Base-by-base conservation (phyloP, 768 basidiomycete genomes). In the Gelatoporia subvermispora region DNA sequence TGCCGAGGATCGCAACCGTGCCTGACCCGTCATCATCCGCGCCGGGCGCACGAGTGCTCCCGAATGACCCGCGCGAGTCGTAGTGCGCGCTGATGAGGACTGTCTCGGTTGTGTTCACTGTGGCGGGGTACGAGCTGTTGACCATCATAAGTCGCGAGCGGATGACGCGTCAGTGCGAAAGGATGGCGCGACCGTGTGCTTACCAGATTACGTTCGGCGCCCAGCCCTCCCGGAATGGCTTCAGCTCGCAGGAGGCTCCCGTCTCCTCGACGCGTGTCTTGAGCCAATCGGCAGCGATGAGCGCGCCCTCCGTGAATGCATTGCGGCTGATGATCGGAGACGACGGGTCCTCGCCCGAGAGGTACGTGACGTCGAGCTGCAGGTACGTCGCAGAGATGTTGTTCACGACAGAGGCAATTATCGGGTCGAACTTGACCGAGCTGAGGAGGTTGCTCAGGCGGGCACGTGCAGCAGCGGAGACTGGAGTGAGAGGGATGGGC, bases 51-150 rank as follows among this genome's bases (percentile, higher is more conserved):
- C 84, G 76, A 13, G 73, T 74, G 53, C 72, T 80, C 10, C 93
- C 93, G 62, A 92, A 95, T 0, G 87, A 87, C 16, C 93, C 93
- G 34, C 93, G 84, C 39, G 87, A 90, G 62, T 96, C 92, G 60
- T 94, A 96, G 64, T 95, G 93, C 2, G 84, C 89, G 48, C 85
- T 85, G 44, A 95, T 70, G 41, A 96, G 71, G 37, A 93, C 79
- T 1, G 74, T 82, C 22, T 82, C 74, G 31, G 72, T 80, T 2
- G 81, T 81, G 34, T 82, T 70, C 38, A 68, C 70, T n/a, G 70
- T 67, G 7, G 79, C 65, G 2, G 70, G 46, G 56, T 88, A 89
- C 37, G 78, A 74, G 61, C 88, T 87, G 56, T 16, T 49, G 16
- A 7, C 25, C 0, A 41, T 28, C 1, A 15, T 37, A 9, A 31